Base-by-base conservation (phyloP, 176 grass and related monocot species). In the Phoenix dactylifera region DNA sequence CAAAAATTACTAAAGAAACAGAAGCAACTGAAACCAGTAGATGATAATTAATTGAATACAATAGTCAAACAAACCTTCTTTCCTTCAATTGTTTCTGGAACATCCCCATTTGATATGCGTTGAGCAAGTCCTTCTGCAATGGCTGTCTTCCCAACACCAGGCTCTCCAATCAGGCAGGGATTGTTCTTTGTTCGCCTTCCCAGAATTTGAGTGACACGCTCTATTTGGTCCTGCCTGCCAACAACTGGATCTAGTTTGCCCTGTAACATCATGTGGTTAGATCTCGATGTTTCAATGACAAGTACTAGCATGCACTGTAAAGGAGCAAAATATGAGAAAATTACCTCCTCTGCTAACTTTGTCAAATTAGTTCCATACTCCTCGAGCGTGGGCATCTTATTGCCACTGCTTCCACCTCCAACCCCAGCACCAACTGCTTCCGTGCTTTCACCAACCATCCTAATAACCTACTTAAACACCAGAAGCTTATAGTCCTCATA, bases 21-120 rank as follows among this genome's bases (percentile, higher is more conserved):
- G 35, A 44, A 44, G 35, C 35, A 44, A 44, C 35, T 44, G 35
- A 14, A 44, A 44, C 35, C 35, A 44, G 35, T 44, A 14, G 3
- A 44, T 44, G 35, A 7, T 49, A 26, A 23, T 22, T 26, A 48
- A 65, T 5, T 69, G 16, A 59, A 64, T 53, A 70, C 22, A 57
- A 6, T 16, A 68, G 54, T 26, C 48, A 63, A 50, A 51, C 66
- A 63, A 72, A 96, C 92, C 84, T 92, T 92, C 73, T 98, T 98
- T 74, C 93, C 93, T 85, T 98, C 93, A 67, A 98, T 98, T 18
- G 93, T 98, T 81, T 98, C 93, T 25, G 93, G 93, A 73, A 98
- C 87, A 23, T 98, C 93, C 10, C 93, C 93, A 75, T 77, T 88
- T 49, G 75, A 7, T 77, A 98, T 98, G 50, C 84, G 87, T 30